Base-by-base conservation (phyloP, 495 filamentous ascomycete species). In the Darksidea phi region DNA sequence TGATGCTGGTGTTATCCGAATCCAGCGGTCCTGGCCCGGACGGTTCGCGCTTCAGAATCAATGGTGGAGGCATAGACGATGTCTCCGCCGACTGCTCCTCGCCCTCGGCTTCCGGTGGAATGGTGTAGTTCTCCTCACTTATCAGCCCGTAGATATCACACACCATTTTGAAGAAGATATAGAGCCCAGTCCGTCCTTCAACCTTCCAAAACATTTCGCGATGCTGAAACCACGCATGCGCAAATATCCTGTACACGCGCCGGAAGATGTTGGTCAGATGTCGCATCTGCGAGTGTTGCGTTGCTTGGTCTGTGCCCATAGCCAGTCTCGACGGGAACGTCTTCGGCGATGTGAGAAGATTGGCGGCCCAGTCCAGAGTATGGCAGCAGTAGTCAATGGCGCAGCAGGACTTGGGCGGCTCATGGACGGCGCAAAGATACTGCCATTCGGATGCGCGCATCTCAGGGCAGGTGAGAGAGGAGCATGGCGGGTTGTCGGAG, bases 391-490 rank as follows among this genome's bases (percentile, higher is more conserved):
- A 98, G 73, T 98, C 94, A 70, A 98, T 96, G 1, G 94, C 94
- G 72, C 92, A 96, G 78, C 94, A 98, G 61, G 83, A 83, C 75
- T 97, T 96, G 24, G 94, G 94, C 21, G 88, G 84, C 59, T 97
- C 93, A 73, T 97, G 95, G 0, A 97, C 95, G 38, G 94, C 94
- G 78, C 94, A 98, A 62, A 98, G 85, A 69, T 97, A 98, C 74
- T 98, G 94, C 94, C 94, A 98, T 77, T 98, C 94, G 48, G 86
- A 89, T 2, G 95, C 94, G 63, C 95, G 91, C 94, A 98, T 98
- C 74, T 98, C 95, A 28, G 91, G 89, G 70, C 94, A 98, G 3
- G 95, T 95, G 49, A 79, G 74, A 5, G 88, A 78, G 43, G 89
- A 93, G 74, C 94, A 98, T 7, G 91, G 86, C 5, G 91, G 91